A percentile compares a stretch with the other conserved stretches of the same genome.
Conservation (phyloP, 2,329 filamentous ascomycete genomes). For the Parascedosporium putredinis region DNA sequence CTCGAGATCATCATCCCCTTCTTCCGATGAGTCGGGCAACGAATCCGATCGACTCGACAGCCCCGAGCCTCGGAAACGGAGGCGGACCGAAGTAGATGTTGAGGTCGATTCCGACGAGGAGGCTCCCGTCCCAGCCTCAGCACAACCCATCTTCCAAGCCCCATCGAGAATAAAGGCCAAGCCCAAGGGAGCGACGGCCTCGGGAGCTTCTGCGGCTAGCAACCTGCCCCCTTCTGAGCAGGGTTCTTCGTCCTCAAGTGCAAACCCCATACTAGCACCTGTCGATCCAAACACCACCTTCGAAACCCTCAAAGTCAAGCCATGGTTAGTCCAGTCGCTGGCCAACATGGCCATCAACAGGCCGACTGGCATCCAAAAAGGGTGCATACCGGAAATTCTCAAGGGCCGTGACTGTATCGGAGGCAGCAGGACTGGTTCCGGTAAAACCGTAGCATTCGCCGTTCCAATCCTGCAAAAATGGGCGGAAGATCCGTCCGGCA, state of each 20-base stretch:
- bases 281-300: conserved; percentile 55
- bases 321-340: conserved; percentile 82
- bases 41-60: conserved; percentile 42
- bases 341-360: conserved; percentile 67
- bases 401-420: conserved; percentile 91
- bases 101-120: conserved; percentile 17
- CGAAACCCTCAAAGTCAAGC: conserved; percentile 59
- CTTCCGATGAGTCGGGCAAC: conserved; percentile 14
- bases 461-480: conserved; percentile 90
- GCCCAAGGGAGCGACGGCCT: conserved; percentile 11
- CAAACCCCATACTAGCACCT: conserved; percentile 35
- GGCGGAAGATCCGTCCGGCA: conserved; percentile 83
- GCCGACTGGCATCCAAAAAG: conserved; percentile 86
- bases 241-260: conserved; percentile 3
- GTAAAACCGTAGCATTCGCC: conserved; percentile 94
- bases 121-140: neutral
- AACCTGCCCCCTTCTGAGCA: conserved; percentile 11
- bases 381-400: conserved; percentile 85
- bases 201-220: conserved; percentile 12
- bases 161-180: conserved; percentile 43
- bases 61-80: conserved; percentile 33
- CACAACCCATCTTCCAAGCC: conserved; percentile 31
- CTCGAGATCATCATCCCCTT: neutral
- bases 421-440: conserved; percentile 86
- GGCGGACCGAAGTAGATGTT: conserved; percentile 24